Evolutionary conservation across 2,329 filamentous ascomycete species (phyloP).

Genomic region (Fusarium dimerum): DNA sequence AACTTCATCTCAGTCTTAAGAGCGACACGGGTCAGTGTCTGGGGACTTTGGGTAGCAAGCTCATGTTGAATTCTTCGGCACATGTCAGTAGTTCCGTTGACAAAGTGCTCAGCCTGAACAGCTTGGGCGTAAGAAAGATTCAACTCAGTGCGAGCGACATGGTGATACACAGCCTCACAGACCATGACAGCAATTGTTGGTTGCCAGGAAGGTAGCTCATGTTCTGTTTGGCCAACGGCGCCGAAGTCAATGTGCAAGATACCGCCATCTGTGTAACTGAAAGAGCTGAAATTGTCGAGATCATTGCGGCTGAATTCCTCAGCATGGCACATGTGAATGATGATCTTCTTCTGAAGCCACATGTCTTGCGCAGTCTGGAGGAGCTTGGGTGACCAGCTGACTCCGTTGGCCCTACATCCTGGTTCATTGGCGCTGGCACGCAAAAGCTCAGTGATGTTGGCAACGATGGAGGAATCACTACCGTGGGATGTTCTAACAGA

Average conservation of each 20-base stretch:
- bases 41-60: constrained; percentile 5
- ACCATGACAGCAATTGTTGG: constrained; percentile 6
- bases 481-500: background rate
- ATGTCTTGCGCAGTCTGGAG: background rate
- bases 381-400: background rate
- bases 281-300: background rate
- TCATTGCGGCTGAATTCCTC: constrained; percentile 1
- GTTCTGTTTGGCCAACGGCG: constrained; percentile 9
- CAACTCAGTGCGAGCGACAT: constrained; percentile 11
- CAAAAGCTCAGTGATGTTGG: background rate
- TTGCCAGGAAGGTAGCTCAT: constrained; percentile 7
- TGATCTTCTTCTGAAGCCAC: background rate
- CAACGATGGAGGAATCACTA: background rate
- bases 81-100: constrained; percentile 3
- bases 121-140: constrained; percentile 6
- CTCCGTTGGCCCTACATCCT: background rate
- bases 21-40: constrained; percentile 4
- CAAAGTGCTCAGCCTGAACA: constrained; percentile 14
- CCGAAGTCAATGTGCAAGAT: constrained; percentile 4
- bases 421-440: background rate
- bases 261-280: constrained; percentile 2
- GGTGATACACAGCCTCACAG: constrained; percentile 8
- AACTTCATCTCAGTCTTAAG: constrained; percentile 14
- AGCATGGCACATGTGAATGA: background rate
- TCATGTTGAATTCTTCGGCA: constrained; percentile 14